Base-by-base conservation (phyloP, 805 yeast genomes). In the Clavispora santaluciae region DNA sequence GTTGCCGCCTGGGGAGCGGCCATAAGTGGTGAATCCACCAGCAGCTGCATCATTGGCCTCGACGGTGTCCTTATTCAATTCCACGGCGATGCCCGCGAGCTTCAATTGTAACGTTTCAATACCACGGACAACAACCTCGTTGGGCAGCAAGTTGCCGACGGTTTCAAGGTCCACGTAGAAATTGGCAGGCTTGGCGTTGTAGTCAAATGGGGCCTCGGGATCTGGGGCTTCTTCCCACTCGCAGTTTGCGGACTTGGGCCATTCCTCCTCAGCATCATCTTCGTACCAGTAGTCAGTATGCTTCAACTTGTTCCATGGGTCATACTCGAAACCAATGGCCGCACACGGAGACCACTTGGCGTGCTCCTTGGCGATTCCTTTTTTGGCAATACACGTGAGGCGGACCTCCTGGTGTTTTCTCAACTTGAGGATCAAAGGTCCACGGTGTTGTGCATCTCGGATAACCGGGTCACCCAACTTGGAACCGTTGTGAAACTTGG, bases 301-400 rank as follows among this genome's bases (percentile, higher is more conserved):
- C 59, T 86, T 83, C 55, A 93, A 74, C 66, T 91, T 93, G 66
- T 93, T 93, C 95, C 96, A 91, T n/a, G 99, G 99, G 57, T 91
- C 99, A 59, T 91, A 91, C 63, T 91, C 99, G 56, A 91, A 91
- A 15, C 95, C 97, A 41, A 91, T 78, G 17, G 98, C 98, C 0
- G 97, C 77, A 51, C 95, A 85, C 10, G 99, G 97, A 6, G 93
- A 83, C 99, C 99, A 93, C 59, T 93, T 93, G 37, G 99, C 96
- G 60, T 93, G 99, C 61, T 93, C 99, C 61, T 90, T 90, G 37
- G 96, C 86, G 44, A 89, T 89, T 33, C 98, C 99, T 70, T 93
- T 93, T 65, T 93, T 93, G 41, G 99, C 99, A 48, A 93, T 84
- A 66, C 99, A 93, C 51, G 83, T 82, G 45, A 93, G 68, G 52